Evolutionary conservation across 176 grass and related monocot species (phyloP), one percentile per base, ranked within the genome.

Genomic region (Dactylis glomerata): DNA sequence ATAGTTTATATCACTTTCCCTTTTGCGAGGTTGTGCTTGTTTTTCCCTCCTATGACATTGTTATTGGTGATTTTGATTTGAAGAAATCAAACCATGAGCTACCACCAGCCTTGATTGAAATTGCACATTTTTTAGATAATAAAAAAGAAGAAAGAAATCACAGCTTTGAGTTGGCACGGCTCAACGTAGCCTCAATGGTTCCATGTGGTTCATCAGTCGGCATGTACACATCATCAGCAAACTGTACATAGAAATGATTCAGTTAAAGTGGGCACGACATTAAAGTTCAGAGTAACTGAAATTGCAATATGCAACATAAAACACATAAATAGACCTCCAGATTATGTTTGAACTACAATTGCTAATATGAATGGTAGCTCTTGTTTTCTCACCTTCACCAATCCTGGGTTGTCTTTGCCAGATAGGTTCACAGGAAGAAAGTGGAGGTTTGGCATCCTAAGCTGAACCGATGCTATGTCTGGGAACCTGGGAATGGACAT

Each of bases 201-300:
- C 96, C 96, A 56, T 98, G 96, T 3, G 96, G 96, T 61, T 98
- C 96, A 79, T 94, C 89, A 10, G 81, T 98, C 1, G 96, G 96
- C 87, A 98, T 49, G 80, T 96, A 96, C 32, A 98, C 93, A 86
- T 98, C 96, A 80, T 96, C 91, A 45, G 91, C 93, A 84, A 98
- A 98, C 93, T 96, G 86, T 87, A 17, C 11, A 47, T 37, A 54
- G 10, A 23, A 10, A 61, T 33, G 33, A 23, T 37, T 84, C 32
- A 70, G 50, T 62, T 76, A 61, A 75, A 26, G 3, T 20, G 20
- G 45, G 52, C 32, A 49, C 17, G 13, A 13, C 27, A 38, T 28
- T 1, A 56, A 8, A 17, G 24, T 44, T 56, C 36, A 10, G 34
- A 13, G 10, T n/a, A 58, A 52, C 6, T 62, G 5, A 41, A 59